Conservation (phyloP, 129 eudicot genomes). For the Oenanthe sinensis region DNA sequence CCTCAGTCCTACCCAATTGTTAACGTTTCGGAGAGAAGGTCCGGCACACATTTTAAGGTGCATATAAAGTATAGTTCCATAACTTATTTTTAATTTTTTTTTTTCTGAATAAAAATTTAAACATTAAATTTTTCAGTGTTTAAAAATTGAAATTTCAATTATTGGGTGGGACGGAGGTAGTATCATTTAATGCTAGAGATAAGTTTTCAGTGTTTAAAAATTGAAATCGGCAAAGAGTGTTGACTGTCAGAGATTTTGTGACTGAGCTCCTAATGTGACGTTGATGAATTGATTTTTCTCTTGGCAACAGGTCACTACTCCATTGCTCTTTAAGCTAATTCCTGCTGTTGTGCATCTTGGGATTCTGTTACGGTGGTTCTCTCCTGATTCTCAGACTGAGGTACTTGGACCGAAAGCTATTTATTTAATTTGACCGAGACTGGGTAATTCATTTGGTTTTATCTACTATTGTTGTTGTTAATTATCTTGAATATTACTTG, state of each 20-base stretch:
- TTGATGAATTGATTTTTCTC: not conserved
- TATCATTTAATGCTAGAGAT: not conserved
- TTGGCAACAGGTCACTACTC: conserved; percentile 76
- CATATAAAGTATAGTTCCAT: too few relatives aligned
- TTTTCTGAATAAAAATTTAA: too few relatives aligned
- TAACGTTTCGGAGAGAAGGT: too few relatives aligned
- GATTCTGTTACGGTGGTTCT: conserved; percentile 85
- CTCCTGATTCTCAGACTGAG: conserved; percentile 77
- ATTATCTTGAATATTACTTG: not conserved
- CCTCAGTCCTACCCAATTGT: too few relatives aligned
- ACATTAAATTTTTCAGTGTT: too few relatives aligned
- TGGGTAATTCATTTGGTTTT: not conserved
- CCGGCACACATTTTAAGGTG: too few relatives aligned
- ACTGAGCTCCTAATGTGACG: not conserved
- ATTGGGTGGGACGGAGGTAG: too few relatives aligned
- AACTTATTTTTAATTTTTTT: too few relatives aligned
- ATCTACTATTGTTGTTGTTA: not conserved
- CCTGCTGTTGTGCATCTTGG: conserved; percentile 98
- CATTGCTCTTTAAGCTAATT: conserved; percentile 85
- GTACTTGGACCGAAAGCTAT: conserved; percentile 19
- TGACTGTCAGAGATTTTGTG: not conserved
- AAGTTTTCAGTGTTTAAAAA: not conserved
- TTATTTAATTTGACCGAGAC: not conserved
- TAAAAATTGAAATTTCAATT: too few relatives aligned
- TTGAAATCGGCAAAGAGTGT: not conserved